These are phyloP conservation scores for Phytophthora hibernalis DNA, from an alignment of 352 stramenopile species.

Conservation along the genomic window DNA sequence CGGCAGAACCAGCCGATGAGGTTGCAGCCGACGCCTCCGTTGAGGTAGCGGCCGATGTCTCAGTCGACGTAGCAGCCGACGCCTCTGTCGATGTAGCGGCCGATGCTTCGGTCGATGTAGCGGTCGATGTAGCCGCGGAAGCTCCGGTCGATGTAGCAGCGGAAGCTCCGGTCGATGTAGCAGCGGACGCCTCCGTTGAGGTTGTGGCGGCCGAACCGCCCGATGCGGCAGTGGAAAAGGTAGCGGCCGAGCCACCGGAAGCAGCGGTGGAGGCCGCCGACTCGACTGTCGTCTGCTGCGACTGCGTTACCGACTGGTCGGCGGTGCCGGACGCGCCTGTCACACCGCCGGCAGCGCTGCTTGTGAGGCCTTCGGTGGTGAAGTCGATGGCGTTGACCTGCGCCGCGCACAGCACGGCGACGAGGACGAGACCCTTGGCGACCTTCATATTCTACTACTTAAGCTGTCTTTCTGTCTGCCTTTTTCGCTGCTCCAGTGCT, in stretches of 20 bases:
- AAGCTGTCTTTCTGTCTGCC: constrained; percentile 7
- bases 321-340: constrained; percentile 8
- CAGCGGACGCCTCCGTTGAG: background rate
- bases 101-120: background rate
- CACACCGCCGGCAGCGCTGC: constrained; percentile 31
- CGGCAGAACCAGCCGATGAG: background rate
- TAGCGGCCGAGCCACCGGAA: constrained; percentile 5
- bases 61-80: no score
- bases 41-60: background rate
- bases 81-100: background rate
- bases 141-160: background rate
- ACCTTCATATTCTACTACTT: constrained; percentile 41
- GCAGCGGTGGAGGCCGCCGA: background rate
- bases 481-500: constrained; percentile 17
- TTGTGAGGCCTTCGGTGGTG: constrained; percentile 20
- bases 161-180: background rate
- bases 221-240: background rate
- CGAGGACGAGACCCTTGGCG: constrained; percentile 55
- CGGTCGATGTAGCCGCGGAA: no score
- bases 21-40: background rate
- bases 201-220: constrained; percentile 6
- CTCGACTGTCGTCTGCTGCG: constrained; percentile 14
- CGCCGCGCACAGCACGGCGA: constrained; percentile 57
- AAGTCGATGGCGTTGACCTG: constrained; percentile 69
- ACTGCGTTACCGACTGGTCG: constrained; percentile 6